These are phyloP conservation scores for Citrus trifoliata DNA, from an alignment of 345 rosid species.

Conservation along the genomic window DNA sequence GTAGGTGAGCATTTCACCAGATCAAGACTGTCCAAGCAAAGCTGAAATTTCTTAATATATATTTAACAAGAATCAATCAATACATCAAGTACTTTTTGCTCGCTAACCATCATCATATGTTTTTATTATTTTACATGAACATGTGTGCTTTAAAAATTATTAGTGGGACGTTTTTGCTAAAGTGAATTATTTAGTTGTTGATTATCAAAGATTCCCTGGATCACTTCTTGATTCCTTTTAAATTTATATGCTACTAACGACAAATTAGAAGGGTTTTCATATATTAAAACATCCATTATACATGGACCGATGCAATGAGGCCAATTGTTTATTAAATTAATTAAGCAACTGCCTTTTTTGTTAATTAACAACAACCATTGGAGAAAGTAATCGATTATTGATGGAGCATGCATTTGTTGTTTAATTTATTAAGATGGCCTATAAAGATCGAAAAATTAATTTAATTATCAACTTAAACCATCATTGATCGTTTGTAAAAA, in stretches of 20 bases:
- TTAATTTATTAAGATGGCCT: background rate
- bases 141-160: background rate
- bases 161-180: background rate
- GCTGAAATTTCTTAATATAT: background rate
- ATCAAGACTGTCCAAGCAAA: background rate
- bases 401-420: too few relatives aligned
- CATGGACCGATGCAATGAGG: background rate
- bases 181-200: conserved; percentile 2
- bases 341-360: background rate
- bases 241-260: background rate
- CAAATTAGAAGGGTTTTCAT: background rate
- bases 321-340: background rate
- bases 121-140: background rate
- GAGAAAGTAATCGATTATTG: background rate
- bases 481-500: background rate
- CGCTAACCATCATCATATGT: background rate
- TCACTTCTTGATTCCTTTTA: background rate
- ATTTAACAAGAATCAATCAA: background rate
- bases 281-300: background rate
- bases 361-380: background rate
- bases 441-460: background rate
- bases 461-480: background rate
- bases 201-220: conserved; percentile 8
- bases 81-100: background rate
- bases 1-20: background rate